Evolutionary conservation across 306 rosid species (phyloP), one percentile per base, ranked within the genome.

Genomic region (Begonia masoniana): DNA sequence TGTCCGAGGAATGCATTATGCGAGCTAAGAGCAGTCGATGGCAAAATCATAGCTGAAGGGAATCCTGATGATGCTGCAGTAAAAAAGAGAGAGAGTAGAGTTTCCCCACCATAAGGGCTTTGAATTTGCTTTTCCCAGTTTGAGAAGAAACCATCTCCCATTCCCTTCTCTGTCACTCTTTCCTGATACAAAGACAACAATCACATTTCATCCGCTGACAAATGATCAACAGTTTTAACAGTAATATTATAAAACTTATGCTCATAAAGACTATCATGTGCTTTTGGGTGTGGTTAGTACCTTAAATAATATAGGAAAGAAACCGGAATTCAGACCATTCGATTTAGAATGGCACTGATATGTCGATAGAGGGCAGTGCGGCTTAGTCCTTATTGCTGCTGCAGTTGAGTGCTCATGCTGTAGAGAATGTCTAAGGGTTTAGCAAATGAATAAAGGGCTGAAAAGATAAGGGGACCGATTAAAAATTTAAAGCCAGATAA

Each of bases 11-110:
- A 47, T 0, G 75, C 41, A 45, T 70, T 79, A 67, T 57, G 67
- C 62, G 74, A 84, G 72, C 68, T 66, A 58, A 62, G 81, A 64
- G 82, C 83, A 62, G 87, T 72, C 51, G 97, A 54, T 19, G 79
- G 69, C 17, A 64, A 46, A 19, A 56, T 41, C 14, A 58, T 51
- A 43, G 81, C 21, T 59, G 84, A 68, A 55, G 95, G 87, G 97
- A 89, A 89, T 89, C 97, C 95, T 85, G 97, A 89, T 89, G 97
- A 89, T 89, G 97, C 97, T 85, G 97, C 94, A 76, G 85, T 70
- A 75, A 87, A 78, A 81, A 85, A 76, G 58, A 74, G 72, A 47
- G 85, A 82, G 61, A 64, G 21, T 54, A 69, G 73, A 56, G 69
- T 64, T 55, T 82, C 69, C 65, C 73, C 71, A 31, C 75, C 74